Percentiles rank a stretch among this genome's conserved stretches.
Evolutionary conservation across 768 basidiomycete species (phyloP).

Genomic region (Mycena galericulata): DNA sequence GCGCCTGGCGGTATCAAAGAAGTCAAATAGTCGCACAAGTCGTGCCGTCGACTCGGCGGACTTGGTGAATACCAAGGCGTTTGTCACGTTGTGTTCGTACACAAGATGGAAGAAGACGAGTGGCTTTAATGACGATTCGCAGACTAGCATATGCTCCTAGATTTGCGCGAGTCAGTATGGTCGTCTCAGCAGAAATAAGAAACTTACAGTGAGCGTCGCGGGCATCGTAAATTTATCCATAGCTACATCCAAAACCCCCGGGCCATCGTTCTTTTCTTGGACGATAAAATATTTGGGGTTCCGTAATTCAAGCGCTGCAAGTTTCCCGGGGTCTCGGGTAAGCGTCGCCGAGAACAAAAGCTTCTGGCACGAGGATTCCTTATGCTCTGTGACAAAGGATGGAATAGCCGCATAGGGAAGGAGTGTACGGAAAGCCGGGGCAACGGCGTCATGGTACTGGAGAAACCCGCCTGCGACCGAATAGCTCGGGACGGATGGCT

Average conservation of each 20-base stretch:
- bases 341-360: conserved; percentile 96
- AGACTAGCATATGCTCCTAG: conserved; percentile 91
- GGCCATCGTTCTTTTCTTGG: conserved; percentile 56
- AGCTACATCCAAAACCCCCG: conserved; percentile 62
- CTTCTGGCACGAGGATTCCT: conserved; percentile 86
- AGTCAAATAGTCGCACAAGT: conserved; percentile 83
- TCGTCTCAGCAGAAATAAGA: not conserved
- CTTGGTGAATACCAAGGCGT: conserved; percentile 96
- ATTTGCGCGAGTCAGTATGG: not conserved
- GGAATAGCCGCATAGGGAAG: conserved; percentile 53
- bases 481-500: too few relatives aligned
- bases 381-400: conserved; percentile 68
- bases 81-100: conserved; percentile 66
- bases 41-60: conserved; percentile 90
- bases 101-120: conserved; percentile 91
- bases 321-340: conserved; percentile 93
- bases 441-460: conserved; percentile 63
- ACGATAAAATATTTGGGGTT: conserved; percentile 92
- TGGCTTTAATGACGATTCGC: conserved; percentile 84
- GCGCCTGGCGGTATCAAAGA: conserved; percentile 67
- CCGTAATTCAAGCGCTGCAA: conserved; percentile 82
- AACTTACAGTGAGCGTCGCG: conserved; percentile 73
- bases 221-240: conserved; percentile 90
- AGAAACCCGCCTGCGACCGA: conserved; percentile 19
- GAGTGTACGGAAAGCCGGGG: conserved; percentile 68